A percentile compares a stretch with the other conserved stretches of the same genome.
phyloP scores from a whole-genome alignment of 352 stramenopile species.

The Paralagenidium karlingii region DNA sequence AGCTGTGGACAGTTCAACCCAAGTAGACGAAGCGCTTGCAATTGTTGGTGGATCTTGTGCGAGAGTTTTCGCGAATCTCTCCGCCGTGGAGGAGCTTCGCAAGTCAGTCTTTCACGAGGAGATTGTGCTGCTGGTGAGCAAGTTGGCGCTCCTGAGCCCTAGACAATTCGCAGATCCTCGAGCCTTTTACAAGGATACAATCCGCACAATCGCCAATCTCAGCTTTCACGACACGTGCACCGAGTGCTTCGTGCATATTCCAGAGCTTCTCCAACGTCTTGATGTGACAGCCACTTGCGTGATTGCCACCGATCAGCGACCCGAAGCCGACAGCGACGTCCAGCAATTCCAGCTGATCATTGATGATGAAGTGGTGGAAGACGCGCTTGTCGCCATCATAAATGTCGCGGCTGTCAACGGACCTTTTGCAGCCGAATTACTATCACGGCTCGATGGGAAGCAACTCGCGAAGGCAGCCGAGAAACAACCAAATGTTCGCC shows the following conservation, averaged over 20 bases:
- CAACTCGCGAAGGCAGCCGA: conserved; percentile 25
- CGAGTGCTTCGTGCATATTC: conserved; percentile 36
- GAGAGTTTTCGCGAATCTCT: conserved; percentile 52
- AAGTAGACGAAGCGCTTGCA: conserved; percentile 33
- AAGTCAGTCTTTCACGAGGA: conserved; percentile 30
- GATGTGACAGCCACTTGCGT: too few relatives aligned
- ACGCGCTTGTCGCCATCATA: conserved; percentile 42
- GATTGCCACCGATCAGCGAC: not conserved
- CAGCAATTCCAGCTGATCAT: conserved; percentile 1
- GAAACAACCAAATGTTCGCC: conserved; percentile 4
- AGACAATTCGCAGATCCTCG: conserved; percentile 16
- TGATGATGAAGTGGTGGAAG: conserved; percentile 40
- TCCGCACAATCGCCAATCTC: conserved; percentile 49
- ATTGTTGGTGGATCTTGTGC: conserved; percentile 33
- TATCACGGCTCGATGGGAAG: conserved; percentile 44
- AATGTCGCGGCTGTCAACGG: too few relatives aligned
- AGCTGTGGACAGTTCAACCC: too few relatives aligned
- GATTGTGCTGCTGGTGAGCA: conserved; percentile 34
- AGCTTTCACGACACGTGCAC: conserved; percentile 37
- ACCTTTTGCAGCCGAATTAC: too few relatives aligned
- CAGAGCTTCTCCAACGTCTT: conserved; percentile 31
- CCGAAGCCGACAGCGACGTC: not conserved
- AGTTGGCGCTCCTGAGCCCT: conserved; percentile 29
- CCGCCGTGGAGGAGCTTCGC: conserved; percentile 38
- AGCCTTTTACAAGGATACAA: conserved; percentile 29